Percentiles rank a stretch among this genome's conserved stretches.
These are phyloP conservation scores for Cetradonia linearis DNA, from an alignment of 495 filamentous ascomycete species.

Conservation along the genomic window DNA sequence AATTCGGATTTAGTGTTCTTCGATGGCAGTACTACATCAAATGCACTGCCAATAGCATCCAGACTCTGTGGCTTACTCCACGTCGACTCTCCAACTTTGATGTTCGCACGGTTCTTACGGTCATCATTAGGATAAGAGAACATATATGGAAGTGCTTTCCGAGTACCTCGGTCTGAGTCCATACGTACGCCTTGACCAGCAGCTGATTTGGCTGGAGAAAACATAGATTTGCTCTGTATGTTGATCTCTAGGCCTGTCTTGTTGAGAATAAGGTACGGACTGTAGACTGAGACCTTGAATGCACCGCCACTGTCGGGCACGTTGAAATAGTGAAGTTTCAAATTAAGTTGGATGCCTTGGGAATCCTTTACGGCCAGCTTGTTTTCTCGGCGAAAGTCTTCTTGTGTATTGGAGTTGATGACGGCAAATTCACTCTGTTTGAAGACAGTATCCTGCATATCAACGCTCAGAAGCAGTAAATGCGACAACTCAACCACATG, in stretches of 20 bases:
- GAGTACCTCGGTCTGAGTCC: constrained; percentile 39
- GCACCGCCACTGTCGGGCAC: constrained; percentile 89
- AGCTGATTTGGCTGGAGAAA: constrained; percentile 69
- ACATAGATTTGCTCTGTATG: constrained; percentile 77
- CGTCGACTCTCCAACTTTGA: constrained; percentile 77
- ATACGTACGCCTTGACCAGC: constrained; percentile 61
- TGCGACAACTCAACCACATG: constrained; percentile 95
- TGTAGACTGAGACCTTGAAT: constrained; percentile 89
- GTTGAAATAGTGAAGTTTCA: constrained; percentile 87
- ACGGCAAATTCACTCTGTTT: constrained; percentile 92
- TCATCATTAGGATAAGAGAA: constrained; percentile 86
- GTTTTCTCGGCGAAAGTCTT: constrained; percentile 79
- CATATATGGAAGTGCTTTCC: constrained; percentile 83
- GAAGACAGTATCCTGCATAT: constrained; percentile 93
- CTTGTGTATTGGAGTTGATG: constrained; percentile 80
- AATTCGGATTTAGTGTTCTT: constrained; percentile 63
- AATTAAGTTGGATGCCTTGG: constrained; percentile 61
- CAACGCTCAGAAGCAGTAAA: constrained; percentile 79
- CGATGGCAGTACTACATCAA: constrained; percentile 73
- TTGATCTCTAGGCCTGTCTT: constrained; percentile 85
- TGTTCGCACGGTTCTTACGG: constrained; percentile 71
- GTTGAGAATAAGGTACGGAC: constrained; percentile 88
- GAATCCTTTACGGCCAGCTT: constrained; percentile 73
- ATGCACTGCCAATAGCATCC: constrained; percentile 90
- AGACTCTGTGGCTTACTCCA: constrained; percentile 98